Evolutionary conservation across 2,329 filamentous ascomycete species (phyloP), one percentile per base, ranked within the genome.

Genomic region (Hypomyces perniciosus): DNA sequence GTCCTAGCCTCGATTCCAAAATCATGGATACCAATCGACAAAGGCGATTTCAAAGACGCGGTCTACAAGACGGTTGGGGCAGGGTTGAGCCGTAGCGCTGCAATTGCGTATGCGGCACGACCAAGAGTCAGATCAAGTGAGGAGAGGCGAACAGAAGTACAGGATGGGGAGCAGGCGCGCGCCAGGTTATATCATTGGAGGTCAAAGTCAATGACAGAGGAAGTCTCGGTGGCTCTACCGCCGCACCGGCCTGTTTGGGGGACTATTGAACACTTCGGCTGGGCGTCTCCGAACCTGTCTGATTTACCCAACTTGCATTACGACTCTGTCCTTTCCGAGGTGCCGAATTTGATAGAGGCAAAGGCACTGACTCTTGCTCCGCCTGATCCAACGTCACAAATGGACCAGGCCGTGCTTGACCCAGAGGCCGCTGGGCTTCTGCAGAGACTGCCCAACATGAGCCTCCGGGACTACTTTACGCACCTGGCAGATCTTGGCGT

Each of bases 311-410:
- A 89, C 62, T 71, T 97, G n/a, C 84, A 95, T 57, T 97, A 95
- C 67, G 79, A 77, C 59, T 83, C 83, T 2, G 89, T 99, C 27
- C 76, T 96, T 13, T 77, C 80, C 35, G 92, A 97, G 68, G 76
- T 99, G 27, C 89, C 91, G 1, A 86, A 95, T 63, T 77, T 97
- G 29, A 88, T 97, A 56, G 92, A 97, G 72, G 92, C 89, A 8
- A 92, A 92, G 66, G 92, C 90, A 1, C 82, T 96, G n/a, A 90
- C 88, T 0, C 78, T 96, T 35, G 89, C 87, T 0, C 89, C 85
- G 30, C 73, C 75, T 1, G 74, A 71, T 56, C 72, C 66, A 34
- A 67, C 61, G 33, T 72, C 71, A 13, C 60, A 61, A 34, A 60
- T 62, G 13, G 67, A 68, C 3, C 68, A 70, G 7, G 71, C 69